Base-by-base conservation (phyloP, 1,284 basidiomycete species). In the Ustilago xerochloae region DNA sequence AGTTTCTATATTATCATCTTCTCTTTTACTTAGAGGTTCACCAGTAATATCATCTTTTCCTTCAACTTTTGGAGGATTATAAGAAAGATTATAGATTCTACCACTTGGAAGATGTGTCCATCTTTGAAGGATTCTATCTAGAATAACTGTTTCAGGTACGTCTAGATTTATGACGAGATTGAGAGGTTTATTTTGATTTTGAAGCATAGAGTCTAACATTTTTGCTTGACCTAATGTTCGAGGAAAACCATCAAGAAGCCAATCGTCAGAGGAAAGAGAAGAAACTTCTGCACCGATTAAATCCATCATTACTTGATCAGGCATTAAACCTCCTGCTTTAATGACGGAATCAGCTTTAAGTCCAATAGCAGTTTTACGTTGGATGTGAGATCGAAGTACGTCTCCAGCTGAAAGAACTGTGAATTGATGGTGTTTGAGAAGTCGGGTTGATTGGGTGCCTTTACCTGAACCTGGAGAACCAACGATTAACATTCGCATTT, bases 201-300 rank as follows among this genome's bases (percentile, higher is more conserved):
- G 36, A 4, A 84, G 70, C 43, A 86, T 83, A 6, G 79, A 52
- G 68, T 97, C 93, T 10, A 99, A 88, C 45, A 96, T 87, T 83
- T 91, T 87, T 1, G 93, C 96, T 85, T 99, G 96, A 16, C 89
- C 90, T 2, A 96, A 85, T 2, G 96, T 99, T 38, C 96, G 90
- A 30, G 96, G 96, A 82, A 99, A 99, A 6, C 96, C 96, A 81
- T 99, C 96, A 33, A 99, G 86, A 72, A 98, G 92, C 95, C 95
- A 97, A 82, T 92, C 90, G 89, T 68, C 26, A 2, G 35, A 39
- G 0, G 38, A 63, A 16, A 78, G 51, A 24, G 57, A 35, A 8
- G 58, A 13, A 4, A 83, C 60, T 46, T 78, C 72, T 7, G 63
- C 26, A n/a, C 69, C 64, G 48, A 82, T 68, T 7, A 84, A 62